Evolutionary conservation across 208 protist genomes (phyloP).

Genomic region (Leishmania lainsoni): DNA sequence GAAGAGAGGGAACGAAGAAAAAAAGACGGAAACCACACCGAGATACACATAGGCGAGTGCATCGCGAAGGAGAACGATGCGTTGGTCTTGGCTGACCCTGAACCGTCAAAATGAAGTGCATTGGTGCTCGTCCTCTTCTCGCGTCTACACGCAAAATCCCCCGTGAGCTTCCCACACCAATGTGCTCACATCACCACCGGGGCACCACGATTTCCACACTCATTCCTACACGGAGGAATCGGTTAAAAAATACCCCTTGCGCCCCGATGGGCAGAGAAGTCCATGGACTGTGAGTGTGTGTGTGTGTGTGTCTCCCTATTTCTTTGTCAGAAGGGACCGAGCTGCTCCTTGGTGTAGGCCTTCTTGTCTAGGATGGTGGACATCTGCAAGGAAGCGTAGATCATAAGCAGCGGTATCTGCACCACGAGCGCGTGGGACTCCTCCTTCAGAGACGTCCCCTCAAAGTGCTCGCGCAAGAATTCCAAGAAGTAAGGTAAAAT

Average conservation of each 20-base stretch:
- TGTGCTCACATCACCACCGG: no score
- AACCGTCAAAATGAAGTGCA: not conserved
- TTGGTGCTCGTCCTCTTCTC: not conserved
- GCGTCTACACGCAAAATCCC: not conserved
- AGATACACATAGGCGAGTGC: not conserved
- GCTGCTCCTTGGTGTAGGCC: constrained; percentile 57
- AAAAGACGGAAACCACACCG: not conserved
- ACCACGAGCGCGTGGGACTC: constrained; percentile 76
- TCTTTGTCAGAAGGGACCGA: constrained; percentile 52
- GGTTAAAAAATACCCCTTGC: not conserved
- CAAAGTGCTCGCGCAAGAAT: constrained; percentile 70
- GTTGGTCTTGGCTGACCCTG: not conserved
- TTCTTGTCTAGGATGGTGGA: constrained; percentile 54
- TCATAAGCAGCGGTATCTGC: constrained; percentile 57
- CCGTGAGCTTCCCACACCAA: not conserved
- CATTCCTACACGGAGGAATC: not conserved
- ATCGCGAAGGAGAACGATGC: not conserved
- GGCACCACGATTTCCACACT: not conserved
- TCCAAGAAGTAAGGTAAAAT: constrained; percentile 76
- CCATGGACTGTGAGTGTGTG: not conserved
- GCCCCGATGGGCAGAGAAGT: not conserved
- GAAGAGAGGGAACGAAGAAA: not conserved
- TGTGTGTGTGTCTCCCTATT: not conserved
- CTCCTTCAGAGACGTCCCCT: constrained; percentile 50
- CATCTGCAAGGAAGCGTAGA: constrained; percentile 66